Conservation (phyloP, 1,284 basidiomycete genomes). For the Salmacisia buchloeana region DNA sequence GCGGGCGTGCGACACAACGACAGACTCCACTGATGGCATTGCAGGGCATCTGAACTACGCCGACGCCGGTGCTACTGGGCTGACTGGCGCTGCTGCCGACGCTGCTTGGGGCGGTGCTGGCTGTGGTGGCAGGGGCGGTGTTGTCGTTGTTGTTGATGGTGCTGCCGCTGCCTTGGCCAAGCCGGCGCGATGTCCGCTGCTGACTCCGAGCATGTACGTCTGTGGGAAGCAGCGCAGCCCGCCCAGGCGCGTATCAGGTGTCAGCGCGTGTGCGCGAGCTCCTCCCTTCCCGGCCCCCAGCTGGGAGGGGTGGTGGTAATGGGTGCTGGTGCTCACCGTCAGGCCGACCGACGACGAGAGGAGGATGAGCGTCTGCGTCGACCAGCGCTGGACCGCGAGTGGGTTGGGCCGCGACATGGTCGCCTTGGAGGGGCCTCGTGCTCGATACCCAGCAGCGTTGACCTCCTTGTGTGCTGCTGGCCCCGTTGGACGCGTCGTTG, state of each 20-base stretch:
- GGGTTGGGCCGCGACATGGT: neutral
- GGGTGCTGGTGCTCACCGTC: neutral
- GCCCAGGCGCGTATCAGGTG: no score
- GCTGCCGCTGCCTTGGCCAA: neutral
- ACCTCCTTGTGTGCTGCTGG: no score
- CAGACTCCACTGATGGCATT: no score
- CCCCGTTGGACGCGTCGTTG: no score
- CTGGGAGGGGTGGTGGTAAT: neutral
- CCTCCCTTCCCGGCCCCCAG: no score
- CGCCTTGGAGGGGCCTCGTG: neutral
- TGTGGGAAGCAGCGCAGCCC: neutral
- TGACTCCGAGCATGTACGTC: constrained; percentile 1
- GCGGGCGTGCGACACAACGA: no score
- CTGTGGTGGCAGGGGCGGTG: neutral
- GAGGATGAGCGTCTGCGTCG: constrained; percentile 26
- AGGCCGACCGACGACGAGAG: constrained; percentile 22
- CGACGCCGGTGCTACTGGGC: no score
- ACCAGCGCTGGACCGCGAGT: constrained; percentile 21
- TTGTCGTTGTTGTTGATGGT: neutral
- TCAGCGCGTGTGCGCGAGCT: no score
- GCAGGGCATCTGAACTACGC: no score
- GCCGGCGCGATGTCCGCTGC: neutral
- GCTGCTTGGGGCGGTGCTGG: neutral
- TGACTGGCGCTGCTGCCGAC: no score
- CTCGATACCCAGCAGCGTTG: neutral